Conservation (phyloP, 495 filamentous ascomycete genomes). For the Daldinia caldariorum region DNA sequence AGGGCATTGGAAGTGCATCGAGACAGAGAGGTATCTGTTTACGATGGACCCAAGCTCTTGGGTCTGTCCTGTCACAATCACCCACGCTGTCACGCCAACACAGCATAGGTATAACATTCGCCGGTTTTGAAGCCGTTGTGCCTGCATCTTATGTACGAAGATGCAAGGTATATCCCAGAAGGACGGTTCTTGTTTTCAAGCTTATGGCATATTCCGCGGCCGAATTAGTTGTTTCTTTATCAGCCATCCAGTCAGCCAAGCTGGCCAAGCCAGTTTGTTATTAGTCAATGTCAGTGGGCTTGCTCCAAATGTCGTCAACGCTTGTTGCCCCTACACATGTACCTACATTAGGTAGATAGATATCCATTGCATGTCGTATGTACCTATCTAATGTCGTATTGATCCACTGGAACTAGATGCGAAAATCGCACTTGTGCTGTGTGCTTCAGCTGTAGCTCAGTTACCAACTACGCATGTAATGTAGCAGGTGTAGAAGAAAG, state of each 20-base stretch:
- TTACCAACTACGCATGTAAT: too few species aligned
- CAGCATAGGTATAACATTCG: neutral
- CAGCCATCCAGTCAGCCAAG: constrained; percentile 12
- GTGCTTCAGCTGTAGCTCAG: constrained; percentile 9
- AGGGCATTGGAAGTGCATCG: too few species aligned
- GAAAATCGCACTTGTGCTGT: neutral
- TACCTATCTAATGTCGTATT: neutral
- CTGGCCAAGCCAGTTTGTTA: neutral
- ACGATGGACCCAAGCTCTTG: constrained; percentile 36
- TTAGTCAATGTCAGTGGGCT: constrained; percentile 18
- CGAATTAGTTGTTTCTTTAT: constrained; percentile 15
- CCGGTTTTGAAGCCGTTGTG: constrained; percentile 6
- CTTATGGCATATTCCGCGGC: constrained; percentile 18
- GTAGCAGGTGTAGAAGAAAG: neutral
- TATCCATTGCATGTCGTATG: neutral
- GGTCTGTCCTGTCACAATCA: constrained; percentile 13
- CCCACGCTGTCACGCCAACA: neutral
- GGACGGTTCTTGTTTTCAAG: constrained; percentile 2
- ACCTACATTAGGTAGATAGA: too few species aligned
- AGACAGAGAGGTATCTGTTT: constrained; percentile 33
- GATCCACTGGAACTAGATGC: neutral
- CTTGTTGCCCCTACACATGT: neutral
- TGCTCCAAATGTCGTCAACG: constrained; percentile 13
- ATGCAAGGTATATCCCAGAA: constrained; percentile 29
- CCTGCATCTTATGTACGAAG: constrained; percentile 8